phyloP scores from a whole-genome alignment of 331 rosid species.

The Cydonia oblonga region DNA sequence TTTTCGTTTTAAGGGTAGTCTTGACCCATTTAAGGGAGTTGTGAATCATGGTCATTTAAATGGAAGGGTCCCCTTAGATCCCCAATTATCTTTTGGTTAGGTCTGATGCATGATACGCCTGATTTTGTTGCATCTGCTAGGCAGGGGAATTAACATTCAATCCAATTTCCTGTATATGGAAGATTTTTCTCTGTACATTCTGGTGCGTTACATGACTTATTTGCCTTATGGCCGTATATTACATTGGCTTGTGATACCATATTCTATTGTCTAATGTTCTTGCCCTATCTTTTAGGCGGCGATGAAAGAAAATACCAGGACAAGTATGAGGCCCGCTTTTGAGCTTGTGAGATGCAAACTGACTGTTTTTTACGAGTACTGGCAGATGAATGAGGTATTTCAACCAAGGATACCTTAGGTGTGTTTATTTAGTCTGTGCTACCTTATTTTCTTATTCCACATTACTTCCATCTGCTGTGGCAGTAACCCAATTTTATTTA shows the following conservation, averaged over 20 bases:
- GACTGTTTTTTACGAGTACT: slow-evolving; percentile 71
- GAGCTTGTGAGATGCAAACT: slow-evolving; percentile 87
- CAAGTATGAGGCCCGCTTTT: slow-evolving; percentile 26
- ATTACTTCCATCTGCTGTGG: not conserved
- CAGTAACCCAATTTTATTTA: not conserved
- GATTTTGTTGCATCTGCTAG: not conserved
- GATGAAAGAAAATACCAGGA: slow-evolving; percentile 38
- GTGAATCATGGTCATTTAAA: not conserved
- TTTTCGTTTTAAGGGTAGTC: not conserved
- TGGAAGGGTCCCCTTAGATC: not conserved
- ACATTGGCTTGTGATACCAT: not conserved
- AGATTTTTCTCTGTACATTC: not conserved
- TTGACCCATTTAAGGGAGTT: not conserved
- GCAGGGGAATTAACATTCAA: not conserved
- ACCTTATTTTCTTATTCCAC: not conserved
- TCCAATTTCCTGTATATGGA: not conserved
- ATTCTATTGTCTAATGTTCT: not conserved
- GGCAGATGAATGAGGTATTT: slow-evolving; percentile 93
- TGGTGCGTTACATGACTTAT: not conserved
- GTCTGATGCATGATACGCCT: not conserved
- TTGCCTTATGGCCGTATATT: not conserved
- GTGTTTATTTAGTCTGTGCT: slow-evolving; percentile 3
- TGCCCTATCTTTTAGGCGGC: slow-evolving; percentile 31
- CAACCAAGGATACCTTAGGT: slow-evolving; percentile 12
- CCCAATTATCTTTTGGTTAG: not conserved